Evolutionary conservation across 1,139 yeast genomes (phyloP), one percentile per base, ranked within the genome.

Genomic region (Suhomyces bolitotheri): DNA sequence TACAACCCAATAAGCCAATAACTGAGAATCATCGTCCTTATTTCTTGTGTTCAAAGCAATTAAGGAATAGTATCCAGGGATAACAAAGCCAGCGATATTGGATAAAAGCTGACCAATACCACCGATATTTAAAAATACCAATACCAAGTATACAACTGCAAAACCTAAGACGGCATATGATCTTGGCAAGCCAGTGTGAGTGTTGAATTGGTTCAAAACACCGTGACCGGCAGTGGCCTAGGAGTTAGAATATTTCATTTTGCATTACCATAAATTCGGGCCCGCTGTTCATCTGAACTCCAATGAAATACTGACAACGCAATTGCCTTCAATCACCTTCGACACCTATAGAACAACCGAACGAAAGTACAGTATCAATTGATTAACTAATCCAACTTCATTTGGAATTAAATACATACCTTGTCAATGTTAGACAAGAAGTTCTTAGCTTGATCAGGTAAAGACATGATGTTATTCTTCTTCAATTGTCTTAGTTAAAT

Each of bases 1-100:
- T 20, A 92, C 96, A 41, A 92, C 96, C 98, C 98, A 92, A 65
- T 92, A 90, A 23, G 96, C 84, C 58, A 92, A 76, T 61, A 85
- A 78, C 54, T 87, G 84, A 43, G 94, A 84, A 62, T 89, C 96
- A 58, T 89, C 97, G 25, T 69, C 65, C 29, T 80, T 68, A 21
- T 75, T 60, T 8, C 76, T 50, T 22, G 96, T 82, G 62, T 82
- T 87, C 49, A 92, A 73, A 13, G 98, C 97, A 45, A 78, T 60
- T 46, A 92, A 72, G 8, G 98, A 92, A 60, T 76, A 82, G 70
- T 90, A 92, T 34, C 94, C 94, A 36, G 99, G 98, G 44, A 89
- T 63, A 23, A 80, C 86, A 50, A 92, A 85, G 0, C 97, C 96
- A 23, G 95, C 95, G 55, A 92, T 68, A 71, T 94, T 92, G 48